Evolutionary conservation across 352 stramenopile species (phyloP), one percentile per base, ranked within the genome.

Genomic region (Globisporangium lucens): DNA sequence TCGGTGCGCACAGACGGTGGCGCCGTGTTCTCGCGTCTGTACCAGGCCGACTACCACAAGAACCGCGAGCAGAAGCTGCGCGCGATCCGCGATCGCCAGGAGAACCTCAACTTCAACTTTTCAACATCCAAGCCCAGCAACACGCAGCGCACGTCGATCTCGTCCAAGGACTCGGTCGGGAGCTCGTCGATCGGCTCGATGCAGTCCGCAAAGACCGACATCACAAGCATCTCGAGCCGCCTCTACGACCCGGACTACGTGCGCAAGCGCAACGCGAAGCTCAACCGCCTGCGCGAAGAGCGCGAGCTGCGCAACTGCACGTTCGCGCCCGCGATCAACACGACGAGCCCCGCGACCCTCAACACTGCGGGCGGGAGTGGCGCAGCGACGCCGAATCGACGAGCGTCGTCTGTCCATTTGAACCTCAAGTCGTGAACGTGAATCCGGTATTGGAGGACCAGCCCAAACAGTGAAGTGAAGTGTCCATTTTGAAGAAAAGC

Each of bases 191-290:
- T 87, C 55, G 73, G 76, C 36, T 92, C 80, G 4, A 80, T 89
- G 71, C 73, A 78, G 61, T 93, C 85, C 24, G 77, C 83, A 65
- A 93, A 91, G 73, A 95, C 87, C 47, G 87, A 95, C 68, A 73
- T 92, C 27, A 67, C 85, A 35, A 87, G 83, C 64, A 74, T 93
- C 36, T 94, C 87, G 12, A 94, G 84, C 41, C 84, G 87, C 2
- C 75, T 95, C 46, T 95, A 95, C 75, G 85, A 95, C 68, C 85
- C 87, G 7, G 85, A 94, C 9, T 95, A 95, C 71, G 75, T 94
- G 61, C 76, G 76, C 49, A 93, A 93, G 65, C 84, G 87, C 62
- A 90, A 87, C 56, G 83, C 82, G 41, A 79, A 85, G 51, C 77
- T 95, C n/a, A 76, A 89, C 29, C 81, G 83, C 20, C 80, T 95